Percentiles rank a stretch among this genome's conserved stretches.
Evolutionary conservation across 805 yeast species (phyloP).

Genomic region (Yarrowia sp.): DNA sequence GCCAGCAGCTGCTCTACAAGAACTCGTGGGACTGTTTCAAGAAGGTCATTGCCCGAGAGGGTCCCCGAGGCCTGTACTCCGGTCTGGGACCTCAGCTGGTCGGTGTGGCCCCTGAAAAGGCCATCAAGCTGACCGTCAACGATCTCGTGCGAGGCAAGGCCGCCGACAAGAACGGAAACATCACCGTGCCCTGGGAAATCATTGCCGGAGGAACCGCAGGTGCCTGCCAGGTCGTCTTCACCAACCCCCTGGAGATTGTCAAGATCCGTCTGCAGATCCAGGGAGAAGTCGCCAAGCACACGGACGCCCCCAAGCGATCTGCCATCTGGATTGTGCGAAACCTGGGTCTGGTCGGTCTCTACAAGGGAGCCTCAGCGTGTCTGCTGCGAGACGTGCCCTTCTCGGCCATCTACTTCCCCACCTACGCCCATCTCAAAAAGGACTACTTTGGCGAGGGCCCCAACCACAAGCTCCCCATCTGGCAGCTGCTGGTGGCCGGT

Average conservation of each 20-base stretch:
- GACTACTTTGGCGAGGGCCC: slow-evolving; percentile 85
- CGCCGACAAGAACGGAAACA: slow-evolving; percentile 57
- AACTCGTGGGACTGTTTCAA: slow-evolving; percentile 86
- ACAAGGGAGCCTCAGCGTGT: slow-evolving; percentile 92
- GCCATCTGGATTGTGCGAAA: slow-evolving; percentile 78
- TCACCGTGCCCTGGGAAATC: slow-evolving; percentile 69
- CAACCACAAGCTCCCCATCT: slow-evolving; percentile 68
- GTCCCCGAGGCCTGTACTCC: slow-evolving; percentile 83
- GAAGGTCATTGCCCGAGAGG: slow-evolving; percentile 79
- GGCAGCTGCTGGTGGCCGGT: slow-evolving; percentile 87
- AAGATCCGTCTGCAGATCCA: slow-evolving; percentile 94
- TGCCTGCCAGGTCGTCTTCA: slow-evolving; percentile 93
- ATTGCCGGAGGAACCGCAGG: slow-evolving; percentile 95
- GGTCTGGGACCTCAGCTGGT: slow-evolving; percentile 93
- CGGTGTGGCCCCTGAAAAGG: slow-evolving; percentile 99
- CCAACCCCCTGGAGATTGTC: slow-evolving; percentile 95
- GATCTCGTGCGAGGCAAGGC: slow-evolving; percentile 82
- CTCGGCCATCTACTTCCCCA: slow-evolving; percentile 95
- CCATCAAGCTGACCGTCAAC: slow-evolving; percentile 92
- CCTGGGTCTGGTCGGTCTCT: slow-evolving; percentile 83
- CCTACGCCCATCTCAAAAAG: slow-evolving; percentile 91
- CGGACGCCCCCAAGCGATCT: slow-evolving; percentile 54
- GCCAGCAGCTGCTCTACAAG: slow-evolving; percentile 60
- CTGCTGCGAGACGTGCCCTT: slow-evolving; percentile 94
- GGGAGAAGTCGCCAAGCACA: slow-evolving; percentile 66